A percentile compares a stretch with the other conserved stretches of the same genome.
Conservation (phyloP, 768 basidiomycete genomes). For the Trichaptum fuscoviolaceum region DNA sequence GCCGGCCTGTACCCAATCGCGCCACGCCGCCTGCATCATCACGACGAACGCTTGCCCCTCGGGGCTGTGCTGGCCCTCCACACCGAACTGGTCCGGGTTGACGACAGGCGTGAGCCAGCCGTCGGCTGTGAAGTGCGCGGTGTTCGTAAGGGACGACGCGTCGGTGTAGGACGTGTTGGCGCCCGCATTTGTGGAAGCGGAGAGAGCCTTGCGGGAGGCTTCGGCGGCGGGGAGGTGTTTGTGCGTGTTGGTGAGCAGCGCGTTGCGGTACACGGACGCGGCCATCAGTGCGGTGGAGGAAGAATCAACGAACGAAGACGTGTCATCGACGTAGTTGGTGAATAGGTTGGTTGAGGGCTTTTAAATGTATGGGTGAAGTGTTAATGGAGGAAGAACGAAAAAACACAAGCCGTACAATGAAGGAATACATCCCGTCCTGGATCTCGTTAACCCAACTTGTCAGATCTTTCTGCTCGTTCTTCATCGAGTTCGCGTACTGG, state of each 20-base stretch:
- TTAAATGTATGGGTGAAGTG: slow-evolving; percentile 11
- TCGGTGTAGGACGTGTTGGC: slow-evolving; percentile 3
- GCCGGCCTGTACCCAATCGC: slow-evolving; percentile 64
- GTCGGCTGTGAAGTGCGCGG: slow-evolving; percentile 46
- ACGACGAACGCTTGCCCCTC: slow-evolving; percentile 81
- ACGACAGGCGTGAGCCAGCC: slow-evolving; percentile 76
- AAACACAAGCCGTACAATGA: slow-evolving; percentile 38
- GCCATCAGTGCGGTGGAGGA: slow-evolving; percentile 73
- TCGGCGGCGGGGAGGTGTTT: slow-evolving; percentile 55
- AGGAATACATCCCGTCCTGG: slow-evolving; percentile 60
- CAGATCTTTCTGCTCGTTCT: slow-evolving; percentile 52
- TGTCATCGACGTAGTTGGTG: slow-evolving; percentile 64
- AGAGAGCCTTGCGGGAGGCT: slow-evolving; percentile 36
- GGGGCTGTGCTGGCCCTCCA: slow-evolving; percentile 50
- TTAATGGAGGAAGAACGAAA: neutral
- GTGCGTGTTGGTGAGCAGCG: slow-evolving; percentile 46
- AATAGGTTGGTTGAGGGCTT: slow-evolving; percentile 50
- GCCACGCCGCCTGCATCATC: slow-evolving; percentile 67
- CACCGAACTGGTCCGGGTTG: slow-evolving; percentile 53
- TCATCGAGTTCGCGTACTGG: slow-evolving; percentile 42
- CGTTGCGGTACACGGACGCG: slow-evolving; percentile 67
- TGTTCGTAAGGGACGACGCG: slow-evolving; percentile 12
- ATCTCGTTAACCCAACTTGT: slow-evolving; percentile 66
- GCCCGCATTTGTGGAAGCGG: slow-evolving; percentile 3
- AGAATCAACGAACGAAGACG: slow-evolving; percentile 63